Conservation (phyloP, 306 rosid genomes). For the Prunus armeniaca region DNA sequence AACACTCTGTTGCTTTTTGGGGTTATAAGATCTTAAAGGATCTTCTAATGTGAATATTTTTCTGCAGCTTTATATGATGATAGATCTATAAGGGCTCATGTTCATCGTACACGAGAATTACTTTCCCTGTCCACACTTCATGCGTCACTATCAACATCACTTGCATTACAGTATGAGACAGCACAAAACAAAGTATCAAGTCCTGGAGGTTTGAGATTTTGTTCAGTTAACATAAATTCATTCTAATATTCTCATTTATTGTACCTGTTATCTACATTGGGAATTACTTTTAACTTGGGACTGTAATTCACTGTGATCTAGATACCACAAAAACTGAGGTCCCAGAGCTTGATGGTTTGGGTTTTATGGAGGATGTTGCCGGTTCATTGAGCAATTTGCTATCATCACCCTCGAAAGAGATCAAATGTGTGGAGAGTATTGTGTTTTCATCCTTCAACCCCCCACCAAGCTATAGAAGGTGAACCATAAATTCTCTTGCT, state of each 20-base stretch:
- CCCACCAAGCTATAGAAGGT: slow-evolving; percentile 97
- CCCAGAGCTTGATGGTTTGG: slow-evolving; percentile 86
- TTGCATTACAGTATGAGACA: slow-evolving; percentile 80
- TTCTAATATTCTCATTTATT: slow-evolving; percentile 7
- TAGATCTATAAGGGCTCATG: slow-evolving; percentile 98
- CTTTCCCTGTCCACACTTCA: slow-evolving; percentile 90
- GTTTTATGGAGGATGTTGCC: slow-evolving; percentile 91
- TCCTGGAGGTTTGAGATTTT: slow-evolving; percentile 60
- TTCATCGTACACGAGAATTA: slow-evolving; percentile 87
- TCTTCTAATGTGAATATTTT: slow-evolving; percentile 35
- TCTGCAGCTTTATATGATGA: slow-evolving; percentile 93
- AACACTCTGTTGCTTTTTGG: neutral
- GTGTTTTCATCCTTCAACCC: slow-evolving; percentile 97
- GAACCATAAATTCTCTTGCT: neutral
- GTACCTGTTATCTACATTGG: slow-evolving; percentile 8
- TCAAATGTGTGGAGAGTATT: slow-evolving; percentile 80
- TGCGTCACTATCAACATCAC: slow-evolving; percentile 92
- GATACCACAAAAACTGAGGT: slow-evolving; percentile 64
- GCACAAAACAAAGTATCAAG: slow-evolving; percentile 64
- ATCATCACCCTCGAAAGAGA: slow-evolving; percentile 64
- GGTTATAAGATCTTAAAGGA: slow-evolving; percentile 17
- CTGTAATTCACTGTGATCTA: slow-evolving; percentile 34
- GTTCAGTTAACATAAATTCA: slow-evolving; percentile 1
- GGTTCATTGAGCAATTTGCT: slow-evolving; percentile 84
- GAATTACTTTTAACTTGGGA: slow-evolving; percentile 11